Evolutionary conservation across 371 early-diverging fungal species (phyloP).

Genomic region (Rhizomucor pusillus): DNA sequence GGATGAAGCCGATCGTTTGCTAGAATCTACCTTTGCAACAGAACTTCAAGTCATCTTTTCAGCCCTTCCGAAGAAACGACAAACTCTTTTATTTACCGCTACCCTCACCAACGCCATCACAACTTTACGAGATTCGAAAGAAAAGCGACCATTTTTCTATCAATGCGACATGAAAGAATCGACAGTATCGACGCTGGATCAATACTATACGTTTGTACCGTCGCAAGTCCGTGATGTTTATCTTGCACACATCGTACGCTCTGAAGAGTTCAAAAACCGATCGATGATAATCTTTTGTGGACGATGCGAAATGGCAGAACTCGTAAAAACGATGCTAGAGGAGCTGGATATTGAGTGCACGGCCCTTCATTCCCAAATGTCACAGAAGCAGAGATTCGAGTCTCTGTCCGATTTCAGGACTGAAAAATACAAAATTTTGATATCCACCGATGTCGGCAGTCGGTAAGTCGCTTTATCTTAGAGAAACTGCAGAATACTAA

Average conservation of each 20-base stretch:
- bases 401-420: conserved; percentile 93
- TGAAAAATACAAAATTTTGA: conserved; percentile 78
- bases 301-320: conserved; percentile 79
- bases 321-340: conserved; percentile 79
- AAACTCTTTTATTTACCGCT: conserved; percentile 94
- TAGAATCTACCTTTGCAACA: conserved; percentile 80
- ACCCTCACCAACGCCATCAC: conserved; percentile 91
- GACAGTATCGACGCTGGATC: conserved; percentile 86
- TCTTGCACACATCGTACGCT: conserved; percentile 74
- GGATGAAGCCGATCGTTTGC: conserved; percentile 98
- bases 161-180: conserved; percentile 71
- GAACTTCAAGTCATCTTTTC: conserved; percentile 82
- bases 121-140: conserved; percentile 46
- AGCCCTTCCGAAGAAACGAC: conserved; percentile 76
- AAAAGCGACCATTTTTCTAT: conserved; percentile 77
- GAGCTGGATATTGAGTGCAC: conserved; percentile 88
- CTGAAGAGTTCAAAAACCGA: conserved; percentile 69
- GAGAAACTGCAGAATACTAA: background rate
- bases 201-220: conserved; percentile 92
- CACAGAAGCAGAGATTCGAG: conserved; percentile 87
- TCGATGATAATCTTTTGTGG: conserved; percentile 91
- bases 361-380: conserved; percentile 92
- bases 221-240: conserved; percentile 91
- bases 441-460: conserved; percentile 98
- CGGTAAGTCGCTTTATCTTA: conserved; percentile 50